A percentile compares a stretch with the other conserved stretches of the same genome.
Conservation (phyloP, 352 stramenopile species). For the Phytophthora multivora region DNA sequence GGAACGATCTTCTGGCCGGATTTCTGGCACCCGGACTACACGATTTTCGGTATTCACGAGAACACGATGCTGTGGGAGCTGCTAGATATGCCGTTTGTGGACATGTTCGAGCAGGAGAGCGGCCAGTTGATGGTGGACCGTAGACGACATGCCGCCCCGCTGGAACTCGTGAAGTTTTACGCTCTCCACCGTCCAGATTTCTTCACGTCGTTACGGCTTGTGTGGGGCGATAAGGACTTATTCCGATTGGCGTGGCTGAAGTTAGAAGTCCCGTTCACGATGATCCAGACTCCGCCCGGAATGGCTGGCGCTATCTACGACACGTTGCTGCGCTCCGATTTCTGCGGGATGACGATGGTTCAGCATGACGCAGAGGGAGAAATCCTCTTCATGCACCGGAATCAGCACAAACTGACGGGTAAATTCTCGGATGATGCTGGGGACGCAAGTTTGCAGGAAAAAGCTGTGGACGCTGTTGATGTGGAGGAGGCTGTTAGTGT, state of each 20-base stretch:
- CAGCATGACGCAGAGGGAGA: conserved; percentile 35
- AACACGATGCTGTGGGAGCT: conserved; percentile 56
- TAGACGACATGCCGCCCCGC: conserved; percentile 23
- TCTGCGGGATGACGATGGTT: conserved; percentile 55
- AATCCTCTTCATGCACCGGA: conserved; percentile 59
- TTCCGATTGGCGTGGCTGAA: conserved; percentile 67
- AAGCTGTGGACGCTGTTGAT: conserved; percentile 1
- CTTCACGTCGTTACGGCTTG: conserved; percentile 37
- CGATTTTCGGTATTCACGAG: conserved; percentile 55
- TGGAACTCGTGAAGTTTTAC: conserved; percentile 37
- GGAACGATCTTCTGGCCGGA: conserved; percentile 68
- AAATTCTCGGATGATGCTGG: not conserved
- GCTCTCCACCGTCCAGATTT: conserved; percentile 37
- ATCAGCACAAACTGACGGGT: conserved; percentile 46
- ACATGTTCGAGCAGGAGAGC: conserved; percentile 56
- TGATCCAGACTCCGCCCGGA: conserved; percentile 53
- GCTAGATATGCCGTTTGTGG: conserved; percentile 43
- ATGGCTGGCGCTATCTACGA: conserved; percentile 38
- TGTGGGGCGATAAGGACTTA: conserved; percentile 41
- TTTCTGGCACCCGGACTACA: conserved; percentile 54
- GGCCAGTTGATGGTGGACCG: conserved; percentile 57
- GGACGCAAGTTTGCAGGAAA: conserved; percentile 4
- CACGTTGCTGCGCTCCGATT: conserved; percentile 33
- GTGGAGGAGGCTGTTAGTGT: not conserved
- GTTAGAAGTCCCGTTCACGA: conserved; percentile 44